Percentiles rank a stretch among this genome's conserved stretches.
phyloP scores from a whole-genome alignment of 2,329 filamentous ascomycete species.

The Colletotrichum scovillei region DNA sequence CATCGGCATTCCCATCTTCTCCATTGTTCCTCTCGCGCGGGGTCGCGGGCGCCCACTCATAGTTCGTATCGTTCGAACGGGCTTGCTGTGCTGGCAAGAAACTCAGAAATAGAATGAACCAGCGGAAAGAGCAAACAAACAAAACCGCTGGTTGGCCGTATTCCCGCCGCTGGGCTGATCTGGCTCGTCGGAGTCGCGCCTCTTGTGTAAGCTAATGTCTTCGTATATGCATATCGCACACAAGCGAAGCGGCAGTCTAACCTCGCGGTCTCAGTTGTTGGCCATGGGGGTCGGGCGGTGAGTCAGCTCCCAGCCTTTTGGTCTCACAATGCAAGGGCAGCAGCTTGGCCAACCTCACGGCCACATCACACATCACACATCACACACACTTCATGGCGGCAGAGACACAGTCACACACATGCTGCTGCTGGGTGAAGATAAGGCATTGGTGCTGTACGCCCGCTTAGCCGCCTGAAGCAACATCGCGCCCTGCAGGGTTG shows the following conservation, averaged over 20 bases:
- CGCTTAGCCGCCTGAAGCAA: background rate
- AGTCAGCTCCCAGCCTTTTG: background rate
- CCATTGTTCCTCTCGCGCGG: background rate
- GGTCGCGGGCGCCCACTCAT: no score
- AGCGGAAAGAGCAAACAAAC: background rate
- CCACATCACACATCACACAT: background rate
- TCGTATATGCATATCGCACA: background rate
- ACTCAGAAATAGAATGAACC: background rate
- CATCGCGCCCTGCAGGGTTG: background rate
- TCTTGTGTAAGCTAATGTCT: background rate
- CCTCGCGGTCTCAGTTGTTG: background rate
- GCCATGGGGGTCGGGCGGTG: background rate
- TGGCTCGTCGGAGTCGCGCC: background rate
- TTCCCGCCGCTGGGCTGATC: background rate
- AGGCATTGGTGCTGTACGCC: background rate
- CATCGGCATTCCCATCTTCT: background rate
- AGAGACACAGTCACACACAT: background rate
- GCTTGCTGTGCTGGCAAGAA: background rate
- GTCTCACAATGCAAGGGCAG: background rate
- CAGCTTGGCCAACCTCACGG: background rate
- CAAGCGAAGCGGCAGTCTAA: background rate
- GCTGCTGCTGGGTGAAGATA: background rate
- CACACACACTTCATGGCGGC: background rate
- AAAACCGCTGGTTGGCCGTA: background rate
- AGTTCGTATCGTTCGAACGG: background rate